Base-by-base conservation (phyloP, 805 yeast genomes). In the Cyberlindnera mrakii region DNA sequence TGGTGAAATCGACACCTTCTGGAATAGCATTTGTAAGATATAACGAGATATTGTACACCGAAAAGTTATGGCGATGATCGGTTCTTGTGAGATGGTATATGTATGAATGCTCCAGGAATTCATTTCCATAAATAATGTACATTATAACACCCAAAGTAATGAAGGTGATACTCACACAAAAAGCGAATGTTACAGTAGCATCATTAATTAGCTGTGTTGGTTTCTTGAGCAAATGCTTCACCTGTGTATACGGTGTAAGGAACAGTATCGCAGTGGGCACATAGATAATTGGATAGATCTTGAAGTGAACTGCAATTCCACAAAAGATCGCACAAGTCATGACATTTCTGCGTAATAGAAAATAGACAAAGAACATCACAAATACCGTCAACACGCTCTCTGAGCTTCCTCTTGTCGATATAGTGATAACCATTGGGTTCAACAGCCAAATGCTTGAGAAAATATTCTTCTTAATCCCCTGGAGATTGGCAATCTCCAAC, bases 21-120 rank as follows among this genome's bases (percentile, higher is more conserved):
- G 30, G 23, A 33, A 50, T 36, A 3, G 73, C 63, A 4, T 89
- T 80, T 37, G 74, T 73, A 57, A 74, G 77, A 60, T 84, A 85
- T 33, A 93, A 66, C 18, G 82, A 67, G 11, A 87, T 67, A 60
- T 90, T 85, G 74, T 90, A 93, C 3, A 90, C 69, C 5, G 96
- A 86, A 59, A 93, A 93, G 63, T 93, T 93, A 64, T 93, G 99
- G 38, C 99, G 77, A 62, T 93, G 99, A 61, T 93, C 99, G 4
- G 87, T 63, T 47, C 99, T 70, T 8, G 77, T 70, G 34, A 91
- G 65, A 62, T 91, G 99, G 59, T 91, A 90, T 5, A 88, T 57
- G 58, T 86, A 89, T 0, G 96, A 75, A 53, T 91, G 85, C 34
- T 77, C 68, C 11, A 93, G 46, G 58, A 82, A 91, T 49, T 86